These are phyloP conservation scores for Phytophthora meadii DNA, from an alignment of 352 stramenopile species.

Conservation along the genomic window DNA sequence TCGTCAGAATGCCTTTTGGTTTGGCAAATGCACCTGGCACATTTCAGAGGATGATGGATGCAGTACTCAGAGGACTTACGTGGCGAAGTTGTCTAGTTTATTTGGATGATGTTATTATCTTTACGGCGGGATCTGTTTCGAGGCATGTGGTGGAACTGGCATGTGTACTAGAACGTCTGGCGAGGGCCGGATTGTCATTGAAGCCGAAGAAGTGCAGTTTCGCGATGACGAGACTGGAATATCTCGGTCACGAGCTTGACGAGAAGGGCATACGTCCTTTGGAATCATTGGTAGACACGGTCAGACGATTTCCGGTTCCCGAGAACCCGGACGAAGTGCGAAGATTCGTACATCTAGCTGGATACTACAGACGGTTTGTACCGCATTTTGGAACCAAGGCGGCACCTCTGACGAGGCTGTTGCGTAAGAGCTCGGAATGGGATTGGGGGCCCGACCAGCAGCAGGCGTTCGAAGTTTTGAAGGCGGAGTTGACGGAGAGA, in stretches of 20 bases:
- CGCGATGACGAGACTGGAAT: too few relatives aligned
- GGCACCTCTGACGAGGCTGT: conserved; percentile 23
- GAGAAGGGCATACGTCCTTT: too few relatives aligned
- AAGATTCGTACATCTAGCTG: conserved; percentile 34
- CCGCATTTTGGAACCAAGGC: conserved; percentile 18
- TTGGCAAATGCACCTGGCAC: not conserved
- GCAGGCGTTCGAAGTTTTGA: conserved; percentile 12
- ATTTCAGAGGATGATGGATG: not conserved
- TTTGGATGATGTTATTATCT: not conserved
- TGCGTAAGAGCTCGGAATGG: conserved; percentile 27
- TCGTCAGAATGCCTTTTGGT: not conserved
- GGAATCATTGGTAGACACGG: conserved; percentile 6
- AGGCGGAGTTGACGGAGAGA: not conserved
- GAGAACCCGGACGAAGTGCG: conserved; percentile 7
- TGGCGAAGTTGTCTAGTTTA: not conserved
- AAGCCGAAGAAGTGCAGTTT: too few relatives aligned
- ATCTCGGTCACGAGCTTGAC: too few relatives aligned
- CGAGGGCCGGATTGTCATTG: too few relatives aligned
- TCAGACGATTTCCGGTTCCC: conserved; percentile 9
- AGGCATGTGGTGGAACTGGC: not conserved
- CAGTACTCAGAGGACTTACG: not conserved
- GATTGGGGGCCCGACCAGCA: conserved; percentile 29
- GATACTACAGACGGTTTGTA: conserved; percentile 39
- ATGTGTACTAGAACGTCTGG: not conserved
- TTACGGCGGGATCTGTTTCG: not conserved